Evolutionary conservation across 2,329 filamentous ascomycete species (phyloP).

Genomic region (Trichoderma pleuroti): DNA sequence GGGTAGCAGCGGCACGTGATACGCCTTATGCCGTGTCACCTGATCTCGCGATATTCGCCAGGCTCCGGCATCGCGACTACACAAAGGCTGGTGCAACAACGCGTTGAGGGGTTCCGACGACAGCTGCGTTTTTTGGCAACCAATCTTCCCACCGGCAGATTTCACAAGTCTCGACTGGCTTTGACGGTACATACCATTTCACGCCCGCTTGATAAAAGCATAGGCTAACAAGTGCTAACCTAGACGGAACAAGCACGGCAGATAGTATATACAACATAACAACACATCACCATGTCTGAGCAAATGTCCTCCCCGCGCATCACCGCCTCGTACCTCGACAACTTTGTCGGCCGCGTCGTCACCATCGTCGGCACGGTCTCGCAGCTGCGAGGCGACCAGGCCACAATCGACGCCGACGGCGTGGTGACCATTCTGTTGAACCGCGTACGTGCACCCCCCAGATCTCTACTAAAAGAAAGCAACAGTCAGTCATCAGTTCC

Average conservation of each 20-base stretch:
- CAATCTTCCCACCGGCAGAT: no score
- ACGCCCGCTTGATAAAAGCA: neutral
- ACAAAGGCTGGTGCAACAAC: neutral
- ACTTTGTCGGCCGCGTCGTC: conserved; percentile 70
- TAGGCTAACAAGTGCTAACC: neutral
- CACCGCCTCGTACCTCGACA: conserved; percentile 73
- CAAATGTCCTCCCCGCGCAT: conserved; percentile 73
- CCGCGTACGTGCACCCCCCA: conserved; percentile 49
- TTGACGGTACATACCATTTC: neutral
- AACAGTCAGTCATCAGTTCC: no score
- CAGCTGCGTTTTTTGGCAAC: neutral
- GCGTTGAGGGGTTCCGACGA: conserved; percentile 1
- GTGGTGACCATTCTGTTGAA: conserved; percentile 71
- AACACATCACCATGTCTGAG: conserved; percentile 55
- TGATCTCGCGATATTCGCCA: conserved; percentile 14
- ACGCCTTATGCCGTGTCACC: conserved; percentile 1
- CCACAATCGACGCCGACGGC: conserved; percentile 76
- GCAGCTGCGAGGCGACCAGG: conserved; percentile 75
- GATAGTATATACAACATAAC: neutral
- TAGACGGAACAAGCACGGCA: neutral
- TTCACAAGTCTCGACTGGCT: neutral
- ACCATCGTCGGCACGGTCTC: conserved; percentile 83
- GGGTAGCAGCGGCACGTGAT: neutral
- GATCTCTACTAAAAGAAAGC: neutral
- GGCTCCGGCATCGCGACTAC: neutral